A percentile compares a stretch with the other conserved stretches of the same genome.
These are phyloP conservation scores for Paulownia fortunei DNA, from an alignment of 257 asterid genomes.

Conservation along the genomic window DNA sequence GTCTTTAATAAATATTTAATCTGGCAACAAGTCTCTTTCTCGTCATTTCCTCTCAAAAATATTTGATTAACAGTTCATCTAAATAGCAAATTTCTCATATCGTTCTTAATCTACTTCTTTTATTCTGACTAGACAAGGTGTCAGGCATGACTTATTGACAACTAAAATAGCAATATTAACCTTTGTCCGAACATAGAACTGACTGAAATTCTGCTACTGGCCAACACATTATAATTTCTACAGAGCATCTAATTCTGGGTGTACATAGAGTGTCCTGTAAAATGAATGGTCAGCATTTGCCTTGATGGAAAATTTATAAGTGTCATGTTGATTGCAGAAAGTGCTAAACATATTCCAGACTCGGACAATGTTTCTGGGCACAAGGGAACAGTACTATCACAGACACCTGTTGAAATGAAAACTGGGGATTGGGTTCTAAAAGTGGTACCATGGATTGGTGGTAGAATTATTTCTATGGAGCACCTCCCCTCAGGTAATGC, in stretches of 20 bases:
- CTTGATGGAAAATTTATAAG: constrained; percentile 5
- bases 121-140: background rate
- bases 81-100: background rate
- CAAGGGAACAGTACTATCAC: constrained; percentile 69
- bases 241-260: background rate
- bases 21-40: background rate
- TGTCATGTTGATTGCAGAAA: constrained; percentile 56
- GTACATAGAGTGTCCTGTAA: background rate
- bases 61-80: background rate
- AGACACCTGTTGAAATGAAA: constrained; percentile 66
- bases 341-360: constrained; percentile 66
- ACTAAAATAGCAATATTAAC: background rate
- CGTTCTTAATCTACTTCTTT: background rate
- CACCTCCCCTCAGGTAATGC: constrained; percentile 80
- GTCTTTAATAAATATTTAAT: background rate
- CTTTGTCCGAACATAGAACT: background rate
- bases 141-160: background rate
- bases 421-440: constrained; percentile 79
- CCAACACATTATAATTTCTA: background rate
- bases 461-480: constrained; percentile 88
- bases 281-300: background rate
- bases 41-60: background rate
- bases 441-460: constrained; percentile 92
- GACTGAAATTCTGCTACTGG: background rate
- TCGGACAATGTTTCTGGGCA: constrained; percentile 52